phyloP scores from a whole-genome alignment of 768 basidiomycete genomes.

The Suillus occidentalis region DNA sequence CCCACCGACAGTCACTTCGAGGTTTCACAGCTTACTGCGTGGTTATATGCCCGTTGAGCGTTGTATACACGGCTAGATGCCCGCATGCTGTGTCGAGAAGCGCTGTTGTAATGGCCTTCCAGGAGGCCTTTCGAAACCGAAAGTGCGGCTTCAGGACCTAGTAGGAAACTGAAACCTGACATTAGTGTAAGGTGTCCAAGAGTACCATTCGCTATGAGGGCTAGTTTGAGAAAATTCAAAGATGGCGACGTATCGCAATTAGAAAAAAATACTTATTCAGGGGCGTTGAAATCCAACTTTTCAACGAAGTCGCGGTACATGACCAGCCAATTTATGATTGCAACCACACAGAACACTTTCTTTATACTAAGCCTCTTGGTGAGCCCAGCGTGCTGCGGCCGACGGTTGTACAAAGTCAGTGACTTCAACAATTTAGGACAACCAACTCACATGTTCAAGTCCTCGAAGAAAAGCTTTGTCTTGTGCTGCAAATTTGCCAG shows the following conservation, averaged over 20 bases:
- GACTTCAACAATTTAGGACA: not conserved
- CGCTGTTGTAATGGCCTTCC: slow-evolving; percentile 46
- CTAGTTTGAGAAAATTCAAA: no score
- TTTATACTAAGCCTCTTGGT: slow-evolving; percentile 45
- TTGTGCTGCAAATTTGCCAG: no score
- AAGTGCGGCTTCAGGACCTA: no score
- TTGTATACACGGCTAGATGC: slow-evolving; percentile 56
- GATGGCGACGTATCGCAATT: no score
- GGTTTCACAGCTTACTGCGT: slow-evolving; percentile 37
- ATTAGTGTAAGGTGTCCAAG: no score
- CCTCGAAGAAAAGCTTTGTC: slow-evolving; percentile 44
- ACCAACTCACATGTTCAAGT: slow-evolving; percentile 46
- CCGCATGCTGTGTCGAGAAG: slow-evolving; percentile 42
- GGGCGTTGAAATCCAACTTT: no score
- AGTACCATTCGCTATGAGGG: no score
- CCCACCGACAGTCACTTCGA: slow-evolving; percentile 32
- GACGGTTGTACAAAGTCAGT: slow-evolving; percentile 33
- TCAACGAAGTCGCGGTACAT: no score
- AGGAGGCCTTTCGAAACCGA: no score
- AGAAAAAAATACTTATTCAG: no score
- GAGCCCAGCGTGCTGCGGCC: slow-evolving; percentile 46
- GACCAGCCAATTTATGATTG: no score
- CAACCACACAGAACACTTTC: slow-evolving; percentile 43
- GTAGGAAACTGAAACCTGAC: no score
- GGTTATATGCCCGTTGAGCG: slow-evolving; percentile 54